These are phyloP conservation scores for Saccharum officinarum DNA, from an alignment of 176 grass and related monocot genomes.

Conservation along the genomic window DNA sequence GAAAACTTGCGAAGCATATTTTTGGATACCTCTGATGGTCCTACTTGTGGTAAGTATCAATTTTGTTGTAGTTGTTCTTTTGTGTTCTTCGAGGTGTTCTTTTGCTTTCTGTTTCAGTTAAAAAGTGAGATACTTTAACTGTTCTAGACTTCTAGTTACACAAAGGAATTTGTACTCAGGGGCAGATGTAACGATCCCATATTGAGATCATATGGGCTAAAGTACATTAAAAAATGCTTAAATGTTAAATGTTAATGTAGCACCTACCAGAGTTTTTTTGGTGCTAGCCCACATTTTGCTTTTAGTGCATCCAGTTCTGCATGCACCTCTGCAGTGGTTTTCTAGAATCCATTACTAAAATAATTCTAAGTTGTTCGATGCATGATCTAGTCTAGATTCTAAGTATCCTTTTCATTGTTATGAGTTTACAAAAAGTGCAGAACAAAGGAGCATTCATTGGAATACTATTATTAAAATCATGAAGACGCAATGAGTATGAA, in stretches of 20 bases:
- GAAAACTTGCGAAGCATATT: conserved; percentile 43
- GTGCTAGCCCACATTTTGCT: background rate
- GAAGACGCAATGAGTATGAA: background rate
- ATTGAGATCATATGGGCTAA: background rate
- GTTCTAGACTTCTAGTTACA: conserved; percentile 4
- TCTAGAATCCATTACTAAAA: background rate
- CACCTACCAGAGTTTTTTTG: background rate
- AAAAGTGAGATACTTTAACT: background rate
- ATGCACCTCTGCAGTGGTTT: background rate
- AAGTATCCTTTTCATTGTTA: background rate
- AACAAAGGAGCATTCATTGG: background rate
- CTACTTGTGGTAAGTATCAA: conserved; percentile 49
- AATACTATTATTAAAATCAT: conserved; percentile 9
- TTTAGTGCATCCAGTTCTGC: conserved; percentile 9
- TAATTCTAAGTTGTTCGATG: conserved; percentile 12
- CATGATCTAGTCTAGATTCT: conserved; percentile 6
- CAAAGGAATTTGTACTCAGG: background rate
- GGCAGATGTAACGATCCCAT: background rate
- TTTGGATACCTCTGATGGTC: conserved; percentile 39
- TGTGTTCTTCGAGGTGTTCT: conserved; percentile 15
- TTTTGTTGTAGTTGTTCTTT: background rate
- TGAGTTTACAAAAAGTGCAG: background rate
- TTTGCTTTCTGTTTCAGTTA: background rate
- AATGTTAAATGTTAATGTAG: background rate
- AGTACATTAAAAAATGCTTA: conserved; percentile 13